Base-by-base conservation (phyloP, 495 filamentous ascomycete species). In the Evansstolkia leycettana region DNA sequence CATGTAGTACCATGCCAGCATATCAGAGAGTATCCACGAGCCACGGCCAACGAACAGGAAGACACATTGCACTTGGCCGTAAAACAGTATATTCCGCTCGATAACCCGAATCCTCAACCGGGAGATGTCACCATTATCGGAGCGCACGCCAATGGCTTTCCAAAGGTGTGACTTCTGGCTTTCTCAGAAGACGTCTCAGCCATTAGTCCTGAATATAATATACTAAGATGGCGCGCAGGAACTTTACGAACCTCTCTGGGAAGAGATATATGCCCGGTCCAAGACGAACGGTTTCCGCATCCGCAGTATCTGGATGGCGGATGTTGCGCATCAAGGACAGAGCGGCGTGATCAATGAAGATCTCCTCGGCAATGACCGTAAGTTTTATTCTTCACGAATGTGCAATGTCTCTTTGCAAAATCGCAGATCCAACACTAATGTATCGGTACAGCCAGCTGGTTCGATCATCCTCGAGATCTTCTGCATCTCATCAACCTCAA, bases 181-280 rank as follows among this genome's bases (percentile, higher is more conserved):
- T 5, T 23, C n/a, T n/a, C n/a, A n/a, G n/a, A n/a, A n/a, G n/a
- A n/a, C n/a, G n/a, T n/a, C n/a, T n/a, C 20, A 4, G 20, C 20
- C 20, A 9, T 23, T 23, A 5, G 4, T 23, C 20, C 5, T 5
- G 28, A n/a, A 29, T 4, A 29, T 15, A 12, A 15, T 6, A 29
- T 6, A 29, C 14, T 29, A 29, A 29, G n/a, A 23, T 23, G 4
- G 20, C 6, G 7, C 1, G 1, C 39, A 85, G 78, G 88, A 85
- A 61, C 65, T 93, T 12, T 94, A 92, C 52, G 87, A 93, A 47
- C 82, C 87, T 2, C 67, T 92, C 3, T 94, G 82, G 77, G 81
- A 80, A 31, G 82, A 90, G 37, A 62, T 94, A 1, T 60, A 80
- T 40, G 43, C 51, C 2, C 53, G 55, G 4, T 66, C 73, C 6